Conservation (phyloP, 371 early-diverging fungal genomes). For the Mucor racemosus region DNA sequence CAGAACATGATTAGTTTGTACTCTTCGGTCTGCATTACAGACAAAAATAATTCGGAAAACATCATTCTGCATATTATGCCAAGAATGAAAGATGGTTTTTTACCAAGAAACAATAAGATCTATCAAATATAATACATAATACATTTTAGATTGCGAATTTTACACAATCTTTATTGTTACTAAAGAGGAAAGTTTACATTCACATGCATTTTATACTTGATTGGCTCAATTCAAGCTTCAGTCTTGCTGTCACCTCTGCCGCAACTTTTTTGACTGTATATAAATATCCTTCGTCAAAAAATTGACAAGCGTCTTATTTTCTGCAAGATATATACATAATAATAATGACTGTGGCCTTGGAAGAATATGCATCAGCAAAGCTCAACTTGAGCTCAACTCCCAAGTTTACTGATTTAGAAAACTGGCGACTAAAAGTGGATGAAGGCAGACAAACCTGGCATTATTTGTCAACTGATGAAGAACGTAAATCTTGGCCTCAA, state of each 20-base stretch:
- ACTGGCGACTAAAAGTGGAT: conserved; percentile 80
- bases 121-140: neutral
- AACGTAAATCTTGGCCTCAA: conserved; percentile 74
- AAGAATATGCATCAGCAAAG: conserved; percentile 37
- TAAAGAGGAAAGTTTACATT: neutral
- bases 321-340: neutral
- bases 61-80: neutral
- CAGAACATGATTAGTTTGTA: neutral
- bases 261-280: neutral
- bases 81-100: neutral
- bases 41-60: neutral
- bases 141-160: neutral
- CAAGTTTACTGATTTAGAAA: conserved; percentile 66
- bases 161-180: conserved; percentile 7
- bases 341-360: conserved; percentile 14
- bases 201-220: neutral
- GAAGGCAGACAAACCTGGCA: conserved; percentile 96
- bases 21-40: neutral
- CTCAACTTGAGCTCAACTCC: conserved; percentile 44
- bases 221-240: neutral
- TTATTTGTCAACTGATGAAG: conserved; percentile 75
- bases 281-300: neutral
- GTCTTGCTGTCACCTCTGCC: conserved; percentile 11
- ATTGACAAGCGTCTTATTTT: neutral
- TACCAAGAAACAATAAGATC: neutral